Percentiles rank a stretch among this genome's conserved stretches.
These are phyloP conservation scores for Tubosaeta sp. DNA, from an alignment of 768 basidiomycete species.

Conservation along the genomic window DNA sequence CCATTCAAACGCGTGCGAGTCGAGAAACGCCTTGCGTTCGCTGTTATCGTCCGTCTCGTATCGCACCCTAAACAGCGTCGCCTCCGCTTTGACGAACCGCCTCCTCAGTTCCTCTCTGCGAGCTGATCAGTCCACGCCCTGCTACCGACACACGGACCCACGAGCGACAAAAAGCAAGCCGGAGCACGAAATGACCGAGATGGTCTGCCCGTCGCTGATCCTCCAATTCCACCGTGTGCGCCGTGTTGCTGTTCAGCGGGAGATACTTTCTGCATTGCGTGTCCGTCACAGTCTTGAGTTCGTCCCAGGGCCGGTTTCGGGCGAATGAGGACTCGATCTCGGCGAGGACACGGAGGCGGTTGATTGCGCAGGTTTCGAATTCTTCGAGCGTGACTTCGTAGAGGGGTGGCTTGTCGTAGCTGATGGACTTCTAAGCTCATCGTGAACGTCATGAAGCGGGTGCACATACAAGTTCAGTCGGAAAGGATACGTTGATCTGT, in stretches of 20 bases:
- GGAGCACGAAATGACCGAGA: constrained; percentile 88
- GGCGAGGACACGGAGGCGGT: constrained; percentile 80
- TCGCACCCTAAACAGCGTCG: constrained; percentile 75
- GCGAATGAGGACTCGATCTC: constrained; percentile 89
- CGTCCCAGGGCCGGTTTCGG: constrained; percentile 78
- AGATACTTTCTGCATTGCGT: constrained; percentile 72
- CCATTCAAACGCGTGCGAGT: constrained; percentile 63
- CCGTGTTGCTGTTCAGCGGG: constrained; percentile 58
- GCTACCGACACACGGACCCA: constrained; percentile 40
- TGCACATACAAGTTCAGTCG: constrained; percentile 73
- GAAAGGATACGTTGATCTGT: constrained; percentile 48
- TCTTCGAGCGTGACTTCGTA: constrained; percentile 93
- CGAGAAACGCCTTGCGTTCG: constrained; percentile 66
- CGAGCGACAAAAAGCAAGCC: constrained; percentile 96
- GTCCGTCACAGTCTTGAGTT: constrained; percentile 60
- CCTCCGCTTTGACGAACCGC: constrained; percentile 88
- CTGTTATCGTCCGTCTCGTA: constrained; percentile 59
- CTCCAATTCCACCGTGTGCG: constrained; percentile 44
- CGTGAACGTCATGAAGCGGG: background rate
- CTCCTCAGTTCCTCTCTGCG: constrained; percentile 82
- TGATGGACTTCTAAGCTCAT: constrained; percentile 29
- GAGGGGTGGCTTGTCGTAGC: constrained; percentile 82
- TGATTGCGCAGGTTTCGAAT: constrained; percentile 88
- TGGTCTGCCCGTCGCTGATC: constrained; percentile 77
- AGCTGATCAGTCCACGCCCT: background rate